Evolutionary conservation across 2,329 filamentous ascomycete genomes (phyloP), one percentile per base, ranked within the genome.

Genomic region (Fusarium poae): DNA sequence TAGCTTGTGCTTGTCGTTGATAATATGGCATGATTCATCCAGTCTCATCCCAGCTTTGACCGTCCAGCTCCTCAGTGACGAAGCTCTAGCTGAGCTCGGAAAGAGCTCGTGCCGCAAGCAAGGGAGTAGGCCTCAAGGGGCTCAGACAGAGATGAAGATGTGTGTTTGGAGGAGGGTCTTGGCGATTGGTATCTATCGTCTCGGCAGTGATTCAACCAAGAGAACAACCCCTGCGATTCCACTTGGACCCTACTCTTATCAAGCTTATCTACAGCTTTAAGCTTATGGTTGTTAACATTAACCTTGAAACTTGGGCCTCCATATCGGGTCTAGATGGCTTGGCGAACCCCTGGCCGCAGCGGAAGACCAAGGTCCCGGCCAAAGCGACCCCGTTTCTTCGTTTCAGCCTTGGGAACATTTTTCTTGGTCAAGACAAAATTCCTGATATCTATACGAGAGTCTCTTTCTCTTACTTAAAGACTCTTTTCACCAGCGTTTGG

Each of bases 331-430:
- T 46, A 20, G 55, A 30, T 39, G 45, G 46, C 61, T 64, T 64
- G 61, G 61, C 59, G 44, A 51, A 42, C 60, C 61, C 62, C 53
- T 43, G 45, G 43, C 34, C 50, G 52, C 52, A 64, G 60, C 62
- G 62, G 62, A 65, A 65, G 62, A 18, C 61, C 29, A 20, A 60
- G 46, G 46, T 65, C 54, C 62, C 62, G 62, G 62, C 53, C 62
- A 39, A 45, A 8, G 46, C 32, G 54, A 23, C 52, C 52, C 61
- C 61, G 62, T 48, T 45, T 65, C n/a, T 23, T 20, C 3, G 62
- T 65, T 65, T 65, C 62, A 65, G 62, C 62, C 62, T 49, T 65
- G 46, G 46, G 21, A 40, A 42, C 27, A 5, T 32, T 34, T 34
- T 6, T 35, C 9, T 15, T 25, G 37, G 16, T 23, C 8, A 32